Percentiles rank a stretch among this genome's conserved stretches.
Evolutionary conservation across 805 yeast species (phyloP).

Genomic region (Maudiozyma serrabonitensis): DNA sequence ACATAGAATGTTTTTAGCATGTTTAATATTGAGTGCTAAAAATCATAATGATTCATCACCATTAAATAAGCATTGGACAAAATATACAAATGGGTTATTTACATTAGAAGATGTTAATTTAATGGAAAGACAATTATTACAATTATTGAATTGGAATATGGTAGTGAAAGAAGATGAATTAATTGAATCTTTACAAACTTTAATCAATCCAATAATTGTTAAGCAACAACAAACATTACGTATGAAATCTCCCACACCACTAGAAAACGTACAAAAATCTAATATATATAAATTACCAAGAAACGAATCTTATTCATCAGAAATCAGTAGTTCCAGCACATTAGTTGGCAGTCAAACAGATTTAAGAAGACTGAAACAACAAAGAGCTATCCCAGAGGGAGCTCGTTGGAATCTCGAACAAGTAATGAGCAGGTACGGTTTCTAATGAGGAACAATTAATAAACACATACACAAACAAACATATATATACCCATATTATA

Average conservation of each 20-base stretch:
- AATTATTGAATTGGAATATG: constrained; percentile 61
- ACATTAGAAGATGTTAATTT: constrained; percentile 57
- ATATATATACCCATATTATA: neutral
- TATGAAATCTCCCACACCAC: no score
- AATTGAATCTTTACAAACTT: constrained; percentile 52
- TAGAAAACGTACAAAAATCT: neutral
- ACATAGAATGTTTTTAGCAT: constrained; percentile 68
- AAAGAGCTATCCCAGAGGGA: neutral
- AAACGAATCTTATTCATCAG: constrained; percentile 10
- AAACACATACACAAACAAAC: neutral
- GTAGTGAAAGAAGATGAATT: constrained; percentile 59
- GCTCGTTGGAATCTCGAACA: constrained; percentile 9
- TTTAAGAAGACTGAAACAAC: constrained; percentile 1
- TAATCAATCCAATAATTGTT: constrained; percentile 41
- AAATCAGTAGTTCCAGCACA: constrained; percentile 12
- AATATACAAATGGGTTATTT: constrained; percentile 65
- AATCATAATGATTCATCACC: constrained; percentile 74
- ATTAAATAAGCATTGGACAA: constrained; percentile 69
- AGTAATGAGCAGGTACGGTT: constrained; percentile 9
- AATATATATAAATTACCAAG: constrained; percentile 20
- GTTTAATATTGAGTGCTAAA: constrained; percentile 62
- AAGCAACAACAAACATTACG: no score
- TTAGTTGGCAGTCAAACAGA: constrained; percentile 9
- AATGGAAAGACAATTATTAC: constrained; percentile 69
- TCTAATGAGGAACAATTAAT: neutral